Base-by-base conservation (phyloP, 2,329 filamentous ascomycete genomes). In the Aspergillus novofumigatus region DNA sequence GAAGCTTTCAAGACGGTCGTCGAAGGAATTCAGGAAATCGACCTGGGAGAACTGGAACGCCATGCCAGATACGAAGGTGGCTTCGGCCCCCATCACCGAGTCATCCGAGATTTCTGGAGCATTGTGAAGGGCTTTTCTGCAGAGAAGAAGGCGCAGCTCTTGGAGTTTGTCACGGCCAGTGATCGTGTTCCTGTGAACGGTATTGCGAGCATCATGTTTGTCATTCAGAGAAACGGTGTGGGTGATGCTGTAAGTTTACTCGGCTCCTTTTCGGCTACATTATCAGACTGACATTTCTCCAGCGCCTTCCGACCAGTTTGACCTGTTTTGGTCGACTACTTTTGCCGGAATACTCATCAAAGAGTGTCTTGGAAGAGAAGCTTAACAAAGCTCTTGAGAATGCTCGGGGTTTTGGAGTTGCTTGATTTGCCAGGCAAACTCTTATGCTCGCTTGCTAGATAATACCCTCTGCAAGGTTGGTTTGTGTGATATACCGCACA, bases 81-180 rank as follows among this genome's bases (percentile, higher is more conserved):
- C 14, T 97, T 91, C 80, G 83, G 87, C 49, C 78, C 85, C 0
- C 79, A 78, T 0, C 87, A 94, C 62, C 84, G 79, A 14, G 85
- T 88, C 1, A 86, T 99, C 45, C 78, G 80, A 25, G 85, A 89
- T 64, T 97, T 99, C 71, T 99, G 94, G 94, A 81, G 81, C 11
- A 82, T 97, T 7, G 89, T 96, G 71, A 38, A 94, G 84, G 68
- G 81, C 17, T 79, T 76, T 54, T 65, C 75, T 9, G 81, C 87
- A 17, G 80, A 83, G 48, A 88, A 92, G 80, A 88, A 88, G 73
- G 83, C 86, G 53, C 86, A 85, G 66, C 77, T 99, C 35, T 80
- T 99, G 32, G 92, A 97, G 71, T 99, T 99, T 68, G 92, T 99
- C 29, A 99, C 94, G 14, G 93, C 93, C 0, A 93, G 88, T 65